Base-by-base conservation (phyloP, 2,329 filamentous ascomycete genomes). In the Blastomyces percursus region DNA sequence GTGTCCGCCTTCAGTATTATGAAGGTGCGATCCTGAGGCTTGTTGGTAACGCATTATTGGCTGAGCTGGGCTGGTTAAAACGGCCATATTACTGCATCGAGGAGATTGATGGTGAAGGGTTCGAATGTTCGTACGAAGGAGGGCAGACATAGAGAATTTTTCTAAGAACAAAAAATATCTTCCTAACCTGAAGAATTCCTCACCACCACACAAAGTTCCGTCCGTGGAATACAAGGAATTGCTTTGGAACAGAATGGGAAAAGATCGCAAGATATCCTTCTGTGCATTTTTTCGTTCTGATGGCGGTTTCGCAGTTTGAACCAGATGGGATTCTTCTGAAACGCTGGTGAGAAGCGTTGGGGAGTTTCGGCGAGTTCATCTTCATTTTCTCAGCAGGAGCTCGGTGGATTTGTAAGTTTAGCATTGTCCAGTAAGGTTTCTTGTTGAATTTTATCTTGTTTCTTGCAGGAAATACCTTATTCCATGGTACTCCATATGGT, bases 21-120 rank as follows among this genome's bases (percentile, higher is more conserved):
- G 65, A 69, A 46, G 56, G 59, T 12, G 51, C 30, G 24, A 67
- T 67, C 64, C 38, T 61, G 14, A 58, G 44, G 50, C 54, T 64
- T 12, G 62, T 69, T 51, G 66, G 65, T 2, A 48, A 60, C 21
- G 52, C 32, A 6, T 60, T 69, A 55, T 50, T 69, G 55, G 57
- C 52, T 19, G 67, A 68, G 24, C 56, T 69, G 14, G 63, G 67
- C 32, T 54, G n/a, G 38, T 65, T 52, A 42, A 32, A 21, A 52
- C 14, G 35, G 44, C 9, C 21, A n/a, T 16, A n/a, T 27, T n/a
- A 32, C n/a, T 59, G 19, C 27, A 48, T 14, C 42, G 40, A 35
- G 42, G 27, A 21, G n/a, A 48, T 16, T 24, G 42, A 48, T 12
- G 16, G 9, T 40, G 30, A 35, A 35, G 46, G 27, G 12, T 38